Base-by-base conservation (phyloP, 2,329 filamentous ascomycete genomes). In the Fusarium buxicola region DNA sequence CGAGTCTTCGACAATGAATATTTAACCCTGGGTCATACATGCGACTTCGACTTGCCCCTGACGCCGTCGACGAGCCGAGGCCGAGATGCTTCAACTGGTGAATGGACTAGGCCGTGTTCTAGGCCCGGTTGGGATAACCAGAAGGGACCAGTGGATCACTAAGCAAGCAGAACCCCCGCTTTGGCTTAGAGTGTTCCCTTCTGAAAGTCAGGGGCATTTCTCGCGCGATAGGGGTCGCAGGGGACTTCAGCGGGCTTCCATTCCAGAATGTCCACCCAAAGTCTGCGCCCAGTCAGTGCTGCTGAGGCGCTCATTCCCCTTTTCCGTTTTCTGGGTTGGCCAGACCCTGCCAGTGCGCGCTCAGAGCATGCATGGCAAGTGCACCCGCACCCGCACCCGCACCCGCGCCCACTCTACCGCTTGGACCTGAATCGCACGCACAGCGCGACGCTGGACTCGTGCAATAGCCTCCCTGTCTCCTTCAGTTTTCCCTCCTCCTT, bases 21-120 rank as follows among this genome's bases (percentile, higher is more conserved):
- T 40, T 44, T 41, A 66, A 63, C 61, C 62, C 54, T 66, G 62
- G 55, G 62, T 63, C 41, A 35, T 60, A 65, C 67, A 68, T 64
- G 67, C 61, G 65, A 66, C 45, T 30, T 63, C n/a, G n/a, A n/a
- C n/a, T n/a, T n/a, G 58, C 65, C 61, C 65, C 65, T 68, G 65
- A 62, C 57, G 45, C 60, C 48, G 65, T 62, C 55, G 65, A 47
- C 49, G 48, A 63, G 54, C 47, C 32, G 62, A 61, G 51, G 48
- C 56, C 45, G 41, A 60, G 52, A 67, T 63, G 46, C 65, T 70
- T 52, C 46, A 60, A 61, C 63, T 61, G 62, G 65, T 64, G 58
- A 54, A 58, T 61, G 52, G 43, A 58, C 45, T 30, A 44, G 30
- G 34, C 30, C 41, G 47, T 28, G 34, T n/a, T 30, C 61, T 70